Conservation (phyloP, 441 rosid genomes). For the Gossypium trilobum region DNA sequence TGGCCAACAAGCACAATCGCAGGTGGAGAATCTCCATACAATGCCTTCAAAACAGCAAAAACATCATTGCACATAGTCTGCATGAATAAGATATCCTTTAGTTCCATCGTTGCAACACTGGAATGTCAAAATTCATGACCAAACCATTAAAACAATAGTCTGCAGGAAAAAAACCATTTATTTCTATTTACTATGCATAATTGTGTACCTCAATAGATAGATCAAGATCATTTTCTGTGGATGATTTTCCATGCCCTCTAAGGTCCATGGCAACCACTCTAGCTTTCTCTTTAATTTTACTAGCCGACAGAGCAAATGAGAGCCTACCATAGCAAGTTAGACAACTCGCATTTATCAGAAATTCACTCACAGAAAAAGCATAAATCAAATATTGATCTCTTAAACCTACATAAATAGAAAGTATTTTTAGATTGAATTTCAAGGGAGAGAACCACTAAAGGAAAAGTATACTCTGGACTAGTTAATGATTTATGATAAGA, state of each 20-base stretch:
- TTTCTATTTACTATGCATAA: neutral
- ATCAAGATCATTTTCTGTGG: slow-evolving; percentile 66
- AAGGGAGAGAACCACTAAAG: neutral
- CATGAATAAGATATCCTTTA: slow-evolving; percentile 8
- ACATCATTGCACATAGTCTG: slow-evolving; percentile 93
- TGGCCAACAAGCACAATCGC: slow-evolving; percentile 93
- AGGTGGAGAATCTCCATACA: slow-evolving; percentile 86
- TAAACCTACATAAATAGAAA: neutral
- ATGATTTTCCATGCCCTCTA: slow-evolving; percentile 91
- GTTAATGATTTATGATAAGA: neutral
- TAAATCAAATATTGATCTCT: neutral
- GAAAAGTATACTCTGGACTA: neutral
- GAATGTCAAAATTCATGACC: neutral
- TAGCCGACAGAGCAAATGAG: slow-evolving; percentile 71
- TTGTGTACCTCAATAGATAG: slow-evolving; percentile 53
- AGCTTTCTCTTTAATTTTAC: slow-evolving; percentile 79
- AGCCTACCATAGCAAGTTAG: slow-evolving; percentile 41
- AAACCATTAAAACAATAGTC: neutral
- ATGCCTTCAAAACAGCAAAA: slow-evolving; percentile 59
- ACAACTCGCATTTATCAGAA: neutral
- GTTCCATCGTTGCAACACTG: neutral
- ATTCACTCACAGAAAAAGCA: neutral
- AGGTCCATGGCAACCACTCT: slow-evolving; percentile 81
- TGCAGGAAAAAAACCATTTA: neutral
- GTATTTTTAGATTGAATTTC: neutral